Base-by-base conservation (phyloP, 495 filamentous ascomycete genomes). In the Penicillium simplicissimum region DNA sequence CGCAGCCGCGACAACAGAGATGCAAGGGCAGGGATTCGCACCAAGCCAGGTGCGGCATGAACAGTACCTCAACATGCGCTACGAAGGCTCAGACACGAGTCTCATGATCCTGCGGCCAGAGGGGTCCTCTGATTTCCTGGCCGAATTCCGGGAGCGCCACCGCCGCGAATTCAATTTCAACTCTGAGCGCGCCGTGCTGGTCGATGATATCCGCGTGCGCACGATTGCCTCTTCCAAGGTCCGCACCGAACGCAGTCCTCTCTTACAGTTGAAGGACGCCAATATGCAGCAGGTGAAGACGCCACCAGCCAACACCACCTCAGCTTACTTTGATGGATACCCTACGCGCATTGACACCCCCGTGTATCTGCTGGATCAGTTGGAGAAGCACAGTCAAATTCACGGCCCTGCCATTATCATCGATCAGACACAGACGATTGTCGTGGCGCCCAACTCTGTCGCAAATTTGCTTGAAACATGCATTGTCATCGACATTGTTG, bases 361-460 rank as follows among this genome's bases (percentile, higher is more conserved):
- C 0, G 87, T 98, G 52, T 97, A 93, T 74, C 89, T 90, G 66
- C 81, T 98, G 0, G 86, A 90, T 59, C 86, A 94, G 60, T 77
- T 98, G 3, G 78, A 78, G 11, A 85, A 92, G 34, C 90, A 92
- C n/a, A 86, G 90, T 58, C 85, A 87, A 25, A 82, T 98, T 21
- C 78, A 83, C 40, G 95, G 95, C 0, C 96, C 95, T 9, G 95
- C 95, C 0, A 89, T 98, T 62, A 81, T 98, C 57, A 96, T 95
- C 10, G 95, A 98, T 70, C 88, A 92, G 33, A 98, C 95, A 1
- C 95, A 98, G 72, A 98, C 95, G 0, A 93, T 98, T 58, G 92
- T 98, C 3, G 85, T 98, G 15, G 91, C 90, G 0, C 95, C 95
- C 2, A 86, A 85, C 14, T 85, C 92, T 4, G 84, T 87, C 9